These are phyloP conservation scores for Zelonia costaricensis DNA, from an alignment of 208 protist species.

Conservation along the genomic window DNA sequence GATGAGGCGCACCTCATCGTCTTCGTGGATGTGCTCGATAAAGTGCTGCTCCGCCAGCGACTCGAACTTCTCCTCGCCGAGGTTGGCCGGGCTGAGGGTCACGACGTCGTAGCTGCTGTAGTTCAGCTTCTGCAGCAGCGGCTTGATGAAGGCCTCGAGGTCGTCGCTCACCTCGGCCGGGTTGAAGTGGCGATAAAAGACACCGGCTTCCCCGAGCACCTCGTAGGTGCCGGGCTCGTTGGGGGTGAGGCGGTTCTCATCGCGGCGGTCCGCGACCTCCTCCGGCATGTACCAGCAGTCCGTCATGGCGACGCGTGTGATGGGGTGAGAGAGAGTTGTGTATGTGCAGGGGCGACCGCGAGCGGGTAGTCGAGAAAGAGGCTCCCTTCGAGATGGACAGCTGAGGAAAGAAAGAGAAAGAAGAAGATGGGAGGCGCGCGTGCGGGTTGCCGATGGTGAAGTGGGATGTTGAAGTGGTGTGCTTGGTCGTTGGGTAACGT, in stretches of 20 bases:
- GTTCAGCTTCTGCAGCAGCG: constrained; percentile 39
- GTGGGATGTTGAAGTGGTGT: no score
- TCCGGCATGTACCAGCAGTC: constrained; percentile 64
- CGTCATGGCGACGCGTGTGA: constrained; percentile 28
- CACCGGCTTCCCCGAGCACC: constrained; percentile 31
- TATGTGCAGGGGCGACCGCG: no score
- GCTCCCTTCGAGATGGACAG: neutral
- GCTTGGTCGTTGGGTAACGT: no score
- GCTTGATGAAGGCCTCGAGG: constrained; percentile 28
- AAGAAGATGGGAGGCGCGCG: neutral
- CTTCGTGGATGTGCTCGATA: constrained; percentile 84
- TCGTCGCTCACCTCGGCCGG: constrained; percentile 31
- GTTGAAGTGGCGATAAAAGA: constrained; percentile 46
- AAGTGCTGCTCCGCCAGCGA: constrained; percentile 61
- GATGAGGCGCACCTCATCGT: constrained; percentile 88
- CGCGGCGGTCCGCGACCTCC: constrained; percentile 43
- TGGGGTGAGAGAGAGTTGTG: no score
- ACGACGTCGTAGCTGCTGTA: constrained; percentile 64
- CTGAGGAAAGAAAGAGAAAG: neutral
- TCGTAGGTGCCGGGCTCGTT: constrained; percentile 52
- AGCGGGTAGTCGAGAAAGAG: neutral
- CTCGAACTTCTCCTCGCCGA: constrained; percentile 49
- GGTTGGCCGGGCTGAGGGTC: constrained; percentile 18
- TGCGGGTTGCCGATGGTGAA: neutral
- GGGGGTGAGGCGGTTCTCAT: constrained; percentile 45